Evolutionary conservation across 1,284 basidiomycete genomes (phyloP).

Genomic region (Kalmanozyma brasiliensis): DNA sequence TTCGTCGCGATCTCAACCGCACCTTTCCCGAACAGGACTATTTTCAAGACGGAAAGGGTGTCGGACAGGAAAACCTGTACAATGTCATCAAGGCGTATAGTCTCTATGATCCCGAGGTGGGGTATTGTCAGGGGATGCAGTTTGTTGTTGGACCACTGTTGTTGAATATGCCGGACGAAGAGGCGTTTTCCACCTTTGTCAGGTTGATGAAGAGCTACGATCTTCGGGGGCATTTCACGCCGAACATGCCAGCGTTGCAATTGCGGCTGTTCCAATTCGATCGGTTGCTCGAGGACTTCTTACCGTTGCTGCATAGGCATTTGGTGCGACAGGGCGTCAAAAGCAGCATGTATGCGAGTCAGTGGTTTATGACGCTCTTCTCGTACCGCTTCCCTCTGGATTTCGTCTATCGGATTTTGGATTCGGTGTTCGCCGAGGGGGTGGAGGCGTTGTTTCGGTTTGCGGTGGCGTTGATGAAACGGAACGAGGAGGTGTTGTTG

Average conservation of each 20-base stretch:
- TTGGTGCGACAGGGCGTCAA: constrained; percentile 91
- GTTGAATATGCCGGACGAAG: constrained; percentile 76
- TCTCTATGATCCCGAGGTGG: constrained; percentile 92
- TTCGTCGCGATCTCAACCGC: constrained; percentile 84
- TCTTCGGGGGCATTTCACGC: constrained; percentile 91
- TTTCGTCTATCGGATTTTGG: constrained; percentile 93
- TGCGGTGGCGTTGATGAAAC: constrained; percentile 84
- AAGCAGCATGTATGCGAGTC: constrained; percentile 87
- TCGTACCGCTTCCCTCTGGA: constrained; percentile 85
- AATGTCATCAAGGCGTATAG: constrained; percentile 98
- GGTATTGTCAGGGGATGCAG: constrained; percentile 89
- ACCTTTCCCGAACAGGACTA: constrained; percentile 98
- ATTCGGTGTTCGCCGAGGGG: constrained; percentile 92
- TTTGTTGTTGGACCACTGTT: constrained; percentile 94
- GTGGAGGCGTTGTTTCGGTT: constrained; percentile 97
- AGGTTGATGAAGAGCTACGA: constrained; percentile 98
- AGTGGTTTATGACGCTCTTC: constrained; percentile 88
- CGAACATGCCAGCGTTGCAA: constrained; percentile 97
- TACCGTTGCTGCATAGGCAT: constrained; percentile 90
- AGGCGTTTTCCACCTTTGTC: constrained; percentile 95
- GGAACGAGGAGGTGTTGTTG: constrained; percentile 78
- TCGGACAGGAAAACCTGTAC: constrained; percentile 95
- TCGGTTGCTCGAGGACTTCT: constrained; percentile 87
- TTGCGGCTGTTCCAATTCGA: constrained; percentile 90
- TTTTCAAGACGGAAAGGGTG: constrained; percentile 84